Base-by-base conservation (phyloP, 1,139 yeast genomes). In the Nematodospora anomalae region DNA sequence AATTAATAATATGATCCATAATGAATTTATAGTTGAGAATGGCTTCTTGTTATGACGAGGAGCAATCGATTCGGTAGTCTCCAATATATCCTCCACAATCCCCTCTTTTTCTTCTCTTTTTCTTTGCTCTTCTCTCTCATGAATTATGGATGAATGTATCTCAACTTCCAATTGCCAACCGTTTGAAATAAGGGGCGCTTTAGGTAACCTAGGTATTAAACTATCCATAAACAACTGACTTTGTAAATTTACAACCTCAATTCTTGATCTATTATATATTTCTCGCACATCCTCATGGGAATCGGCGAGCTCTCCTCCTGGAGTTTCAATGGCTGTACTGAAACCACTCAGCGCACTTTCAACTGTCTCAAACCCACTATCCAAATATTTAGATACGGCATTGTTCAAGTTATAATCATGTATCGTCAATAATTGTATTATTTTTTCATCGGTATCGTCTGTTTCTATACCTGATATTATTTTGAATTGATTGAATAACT, bases 371-470 rank as follows among this genome's bases (percentile, higher is more conserved):
- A 70, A 68, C 26, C 79, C 77, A 11, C 67, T 59, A 44, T 78
- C 83, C 45, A 77, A 76, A 49, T 62, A 78, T 35, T 70, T 59
- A 8, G 74, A 67, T 18, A 76, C 60, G 10, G 82, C 74, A 37
- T 62, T 62, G 45, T 77, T 78, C 40, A 78, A 55, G 47, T 76
- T 63, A 69, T 71, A 71, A 40, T 70, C 65, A 45, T 74, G 64
- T 25, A 66, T 58, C 1, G 63, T 53, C 32, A 78, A 55, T 16
- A 78, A 53, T 22, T 60, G 53, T 2, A 60, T 41, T 1, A 71
- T 64, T 26, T 65, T 64, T 3, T 59, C 63, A 18, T 58, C 56
- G 23, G 64, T 64, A 2, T 58, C 64, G 9, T 40, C 35, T 16
- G 28, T 32, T 3, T 37, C 68, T 33, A 60, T 53, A 3, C 73